Evolutionary conservation across 495 filamentous ascomycete species (phyloP).

Genomic region (Penicillium argentinense): DNA sequence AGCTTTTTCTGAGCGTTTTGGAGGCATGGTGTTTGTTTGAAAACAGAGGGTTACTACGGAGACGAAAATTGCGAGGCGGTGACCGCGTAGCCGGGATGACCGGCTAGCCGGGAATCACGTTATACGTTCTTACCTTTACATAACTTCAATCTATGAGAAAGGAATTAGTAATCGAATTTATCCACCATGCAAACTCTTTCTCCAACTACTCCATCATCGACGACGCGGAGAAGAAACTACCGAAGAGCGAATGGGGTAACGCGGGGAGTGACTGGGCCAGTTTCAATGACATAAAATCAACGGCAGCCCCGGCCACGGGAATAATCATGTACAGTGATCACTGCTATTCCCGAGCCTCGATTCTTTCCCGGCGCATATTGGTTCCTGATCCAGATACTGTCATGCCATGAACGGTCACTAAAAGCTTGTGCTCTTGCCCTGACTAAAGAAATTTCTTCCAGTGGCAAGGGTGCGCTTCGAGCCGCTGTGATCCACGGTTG

Average conservation of each 20-base stretch:
- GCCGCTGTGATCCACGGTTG: slow-evolving; percentile 10
- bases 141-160: no score
- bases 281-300: slow-evolving; percentile 1
- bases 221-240: neutral
- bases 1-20: no score
- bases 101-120: no score
- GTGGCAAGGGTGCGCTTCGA: slow-evolving; percentile 19
- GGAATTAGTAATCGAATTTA: no score
- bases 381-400: slow-evolving; percentile 2
- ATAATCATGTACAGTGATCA: neutral
- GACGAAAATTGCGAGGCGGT: no score
- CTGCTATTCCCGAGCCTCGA: neutral
- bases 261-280: neutral
- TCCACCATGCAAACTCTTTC: neutral
- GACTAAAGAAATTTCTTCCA: slow-evolving; percentile 10
- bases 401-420: slow-evolving; percentile 1
- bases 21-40: no score
- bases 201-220: neutral
- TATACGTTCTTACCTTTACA: no score
- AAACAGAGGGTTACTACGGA: no score
- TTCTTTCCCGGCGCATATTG: no score
- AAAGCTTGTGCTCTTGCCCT: slow-evolving; percentile 8
- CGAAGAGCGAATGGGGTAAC: neutral
- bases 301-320: neutral
- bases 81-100: no score